phyloP scores from a whole-genome alignment of 1,139 yeast species.

The Blastobotrys capitulatus region DNA sequence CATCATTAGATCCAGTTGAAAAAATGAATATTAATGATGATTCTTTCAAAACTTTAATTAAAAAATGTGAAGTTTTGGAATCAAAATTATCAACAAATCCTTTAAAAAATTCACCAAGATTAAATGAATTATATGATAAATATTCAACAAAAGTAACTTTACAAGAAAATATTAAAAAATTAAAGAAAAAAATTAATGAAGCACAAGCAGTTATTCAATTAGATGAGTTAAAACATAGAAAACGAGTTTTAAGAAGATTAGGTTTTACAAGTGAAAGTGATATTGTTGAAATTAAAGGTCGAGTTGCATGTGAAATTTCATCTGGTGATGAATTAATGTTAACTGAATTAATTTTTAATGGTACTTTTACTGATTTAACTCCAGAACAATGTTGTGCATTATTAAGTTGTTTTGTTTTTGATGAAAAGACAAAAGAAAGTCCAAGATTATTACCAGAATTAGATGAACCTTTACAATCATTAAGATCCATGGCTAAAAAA shows the following conservation, averaged over 20 bases:
- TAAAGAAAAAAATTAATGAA: constrained; percentile 63
- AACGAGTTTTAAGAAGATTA: constrained; percentile 77
- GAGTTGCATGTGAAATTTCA: constrained; percentile 94
- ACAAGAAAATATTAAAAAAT: constrained; percentile 52
- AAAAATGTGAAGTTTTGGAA: constrained; percentile 78
- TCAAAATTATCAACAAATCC: constrained; percentile 67
- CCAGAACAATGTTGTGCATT: constrained; percentile 92
- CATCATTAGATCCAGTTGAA: constrained; percentile 80
- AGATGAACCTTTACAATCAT: constrained; percentile 77
- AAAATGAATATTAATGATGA: constrained; percentile 87
- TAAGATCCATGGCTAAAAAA: constrained; percentile 85
- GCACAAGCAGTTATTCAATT: constrained; percentile 90
- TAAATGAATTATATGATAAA: constrained; percentile 54
- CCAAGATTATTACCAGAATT: constrained; percentile 84
- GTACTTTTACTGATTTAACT: constrained; percentile 80
- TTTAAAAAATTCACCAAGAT: constrained; percentile 57
- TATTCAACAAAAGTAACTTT: constrained; percentile 62
- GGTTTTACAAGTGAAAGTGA: constrained; percentile 79
- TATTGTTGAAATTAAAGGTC: constrained; percentile 89
- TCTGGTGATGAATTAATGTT: constrained; percentile 78
- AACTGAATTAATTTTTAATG: constrained; percentile 90
- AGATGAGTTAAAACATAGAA: constrained; percentile 89
- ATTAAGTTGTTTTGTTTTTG: constrained; percentile 92
- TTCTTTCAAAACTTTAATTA: constrained; percentile 62
- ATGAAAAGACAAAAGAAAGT: constrained; percentile 85